Conservation (phyloP, 169 alveolate species). For the Plasmodium ovale region DNA sequence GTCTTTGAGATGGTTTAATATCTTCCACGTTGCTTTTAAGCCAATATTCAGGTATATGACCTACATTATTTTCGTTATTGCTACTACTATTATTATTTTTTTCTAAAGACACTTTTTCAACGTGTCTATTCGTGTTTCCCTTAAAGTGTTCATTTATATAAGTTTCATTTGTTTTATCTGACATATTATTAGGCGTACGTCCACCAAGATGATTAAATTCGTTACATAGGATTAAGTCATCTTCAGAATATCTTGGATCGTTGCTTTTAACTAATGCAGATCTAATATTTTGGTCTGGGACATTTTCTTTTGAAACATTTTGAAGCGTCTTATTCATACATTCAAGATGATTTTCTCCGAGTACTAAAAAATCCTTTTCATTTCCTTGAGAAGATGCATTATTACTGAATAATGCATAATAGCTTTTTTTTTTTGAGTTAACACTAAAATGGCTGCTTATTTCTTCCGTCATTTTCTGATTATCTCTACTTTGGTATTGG, state of each 20-base stretch:
- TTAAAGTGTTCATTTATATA: conserved; percentile 35
- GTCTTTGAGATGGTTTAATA: not conserved
- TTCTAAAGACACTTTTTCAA: not conserved
- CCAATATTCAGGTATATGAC: not conserved
- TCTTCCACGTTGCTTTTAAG: not conserved
- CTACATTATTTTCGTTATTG: not conserved
- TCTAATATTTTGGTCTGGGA: not conserved
- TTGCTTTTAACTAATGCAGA: not conserved
- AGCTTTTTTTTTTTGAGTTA: not conserved
- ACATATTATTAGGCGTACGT: not conserved
- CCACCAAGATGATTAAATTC: not conserved
- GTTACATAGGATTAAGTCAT: not conserved
- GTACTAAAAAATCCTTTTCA: conserved; percentile 22
- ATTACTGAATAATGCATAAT: conserved; percentile 2
- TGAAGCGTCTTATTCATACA: conserved; percentile 28
- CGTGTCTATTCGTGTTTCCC: not conserved
- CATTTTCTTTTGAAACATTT: conserved; percentile 10
- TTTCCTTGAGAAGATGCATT: not conserved
- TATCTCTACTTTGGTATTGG: not conserved
- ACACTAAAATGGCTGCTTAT: not conserved
- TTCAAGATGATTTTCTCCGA: conserved; percentile 45
- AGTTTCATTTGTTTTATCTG: conserved; percentile 1
- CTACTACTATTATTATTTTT: conserved; percentile 12
- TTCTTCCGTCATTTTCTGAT: not conserved
- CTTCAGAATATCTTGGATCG: not conserved